Percentiles rank a stretch among this genome's conserved stretches.
Evolutionary conservation across 805 yeast species (phyloP).

Genomic region (Kodamaea kaohsiungensis): DNA sequence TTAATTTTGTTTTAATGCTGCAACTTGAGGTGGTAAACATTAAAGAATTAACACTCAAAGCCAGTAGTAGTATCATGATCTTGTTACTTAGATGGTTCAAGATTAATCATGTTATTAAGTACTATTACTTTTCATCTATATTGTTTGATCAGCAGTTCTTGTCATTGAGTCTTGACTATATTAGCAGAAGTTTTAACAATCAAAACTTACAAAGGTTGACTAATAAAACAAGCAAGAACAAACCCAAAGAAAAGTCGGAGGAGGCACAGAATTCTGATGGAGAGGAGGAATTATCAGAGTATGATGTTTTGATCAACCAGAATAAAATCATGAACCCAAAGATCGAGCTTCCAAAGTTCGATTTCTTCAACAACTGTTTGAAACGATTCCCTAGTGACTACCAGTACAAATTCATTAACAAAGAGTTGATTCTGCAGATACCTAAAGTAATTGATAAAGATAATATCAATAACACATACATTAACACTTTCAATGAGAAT

Average conservation of each 20-base stretch:
- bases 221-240: slow-evolving; percentile 10
- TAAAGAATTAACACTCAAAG: slow-evolving; percentile 64
- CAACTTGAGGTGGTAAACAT: slow-evolving; percentile 56
- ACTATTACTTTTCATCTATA: slow-evolving; percentile 68
- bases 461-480: slow-evolving; percentile 27
- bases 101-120: slow-evolving; percentile 72
- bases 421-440: slow-evolving; percentile 26
- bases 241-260: slow-evolving; percentile 1
- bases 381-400: slow-evolving; percentile 15
- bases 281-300: slow-evolving; percentile 22
- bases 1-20: slow-evolving; percentile 31
- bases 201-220: slow-evolving; percentile 28
- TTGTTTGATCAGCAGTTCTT: slow-evolving; percentile 72
- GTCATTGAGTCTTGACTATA: slow-evolving; percentile 29
- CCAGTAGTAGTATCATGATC: slow-evolving; percentile 53
- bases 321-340: slow-evolving; percentile 42
- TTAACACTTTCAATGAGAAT: slow-evolving; percentile 35
- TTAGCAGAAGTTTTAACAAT: slow-evolving; percentile 38
- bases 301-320: slow-evolving; percentile 36
- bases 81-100: slow-evolving; percentile 76
- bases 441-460: slow-evolving; percentile 27
- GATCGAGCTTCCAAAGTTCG: slow-evolving; percentile 30
- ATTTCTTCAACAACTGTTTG: slow-evolving; percentile 41
- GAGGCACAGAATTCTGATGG: not conserved
- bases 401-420: slow-evolving; percentile 32